These are phyloP conservation scores for Sporothrix pallida DNA, from an alignment of 2,329 filamentous ascomycete genomes.

Conservation along the genomic window DNA sequence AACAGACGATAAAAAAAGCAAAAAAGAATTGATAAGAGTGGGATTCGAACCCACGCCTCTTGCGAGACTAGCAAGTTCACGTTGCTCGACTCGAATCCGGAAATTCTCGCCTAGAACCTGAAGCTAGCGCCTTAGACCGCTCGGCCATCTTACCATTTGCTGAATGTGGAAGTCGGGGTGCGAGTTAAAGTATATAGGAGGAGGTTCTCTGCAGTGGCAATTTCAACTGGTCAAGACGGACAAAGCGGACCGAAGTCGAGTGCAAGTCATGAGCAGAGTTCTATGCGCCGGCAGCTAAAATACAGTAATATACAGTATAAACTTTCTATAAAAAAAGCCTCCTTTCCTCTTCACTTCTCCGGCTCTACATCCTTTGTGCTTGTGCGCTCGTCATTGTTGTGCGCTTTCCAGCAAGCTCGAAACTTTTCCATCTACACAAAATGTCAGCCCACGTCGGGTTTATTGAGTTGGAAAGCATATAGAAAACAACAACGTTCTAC, in stretches of 20 bases:
- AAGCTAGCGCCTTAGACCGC: slow-evolving; percentile 30
- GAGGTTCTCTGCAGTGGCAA: neutral
- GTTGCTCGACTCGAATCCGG: slow-evolving; percentile 22
- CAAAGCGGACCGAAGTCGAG: neutral
- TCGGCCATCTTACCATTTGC: slow-evolving; percentile 29
- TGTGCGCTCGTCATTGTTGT: slow-evolving; percentile 86
- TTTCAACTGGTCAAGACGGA: neutral
- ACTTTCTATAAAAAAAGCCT: neutral
- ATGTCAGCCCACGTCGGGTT: slow-evolving; percentile 8
- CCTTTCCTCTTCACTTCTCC: slow-evolving; percentile 26
- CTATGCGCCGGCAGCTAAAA: slow-evolving; percentile 5
- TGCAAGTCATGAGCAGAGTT: slow-evolving; percentile 25
- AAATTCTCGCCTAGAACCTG: slow-evolving; percentile 24
- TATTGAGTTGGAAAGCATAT: neutral
- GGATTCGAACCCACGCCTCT: slow-evolving; percentile 30
- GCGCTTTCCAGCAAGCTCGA: slow-evolving; percentile 86
- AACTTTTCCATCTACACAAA: slow-evolving; percentile 80
- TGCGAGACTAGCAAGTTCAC: slow-evolving; percentile 28
- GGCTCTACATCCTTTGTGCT: slow-evolving; percentile 68
- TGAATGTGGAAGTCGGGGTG: neutral
- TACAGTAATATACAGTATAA: slow-evolving; percentile 17
- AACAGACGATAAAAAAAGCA: too few species aligned
- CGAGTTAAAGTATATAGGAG: neutral
- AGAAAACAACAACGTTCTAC: too few species aligned
- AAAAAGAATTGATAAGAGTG: slow-evolving; percentile 27